Base-by-base conservation (phyloP, 768 basidiomycete genomes). In the Kwoniella botswanensis region DNA sequence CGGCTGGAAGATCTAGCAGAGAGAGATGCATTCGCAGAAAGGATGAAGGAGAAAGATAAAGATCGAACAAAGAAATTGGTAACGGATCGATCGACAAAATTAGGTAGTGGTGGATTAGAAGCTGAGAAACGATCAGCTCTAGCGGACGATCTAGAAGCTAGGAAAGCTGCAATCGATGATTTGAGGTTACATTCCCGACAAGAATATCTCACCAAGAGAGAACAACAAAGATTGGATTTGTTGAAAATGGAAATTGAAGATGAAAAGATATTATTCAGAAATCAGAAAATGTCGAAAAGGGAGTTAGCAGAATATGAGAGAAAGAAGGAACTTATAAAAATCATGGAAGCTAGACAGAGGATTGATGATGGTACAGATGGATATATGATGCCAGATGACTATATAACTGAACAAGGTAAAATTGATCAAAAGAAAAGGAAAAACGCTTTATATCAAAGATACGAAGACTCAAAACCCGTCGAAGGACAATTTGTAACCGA, bases 281-380 rank as follows among this genome's bases (percentile, higher is more conserved):
- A 95, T 17, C 94, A 96, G 91, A 93, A 89, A 83, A 86, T 97
- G 66, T 92, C 95, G 18, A 93, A 90, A 83, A 86, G 89, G 57
- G 97, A 98, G 81, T 86, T 87, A 72, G 86, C 85, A 42, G 93
- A 93, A n/a, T 85, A 94, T 63, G 93, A 93, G 18, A 86, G 89
- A 72, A 98, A 98, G 86, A 97, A 95, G 85, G 93, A 97, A 76
- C 86, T 98, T 9, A 86, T 99, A 5, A 88, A 88, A 65, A 88
- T 98, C 56, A 96, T 96, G 65, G 96, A 99, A 84, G 95, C 95
- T 81, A 89, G 96, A 35, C 86, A 96, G 72, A 91, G 90, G 79
- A 97, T 99, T 67, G 92, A 93, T 83, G 97, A 99, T 85, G 93
- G 92, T 72, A 93, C 88, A 85, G 97, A 99, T 71, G 96, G 96